phyloP scores from a whole-genome alignment of 257 asterid species.

The Rubia yunnanensis region DNA sequence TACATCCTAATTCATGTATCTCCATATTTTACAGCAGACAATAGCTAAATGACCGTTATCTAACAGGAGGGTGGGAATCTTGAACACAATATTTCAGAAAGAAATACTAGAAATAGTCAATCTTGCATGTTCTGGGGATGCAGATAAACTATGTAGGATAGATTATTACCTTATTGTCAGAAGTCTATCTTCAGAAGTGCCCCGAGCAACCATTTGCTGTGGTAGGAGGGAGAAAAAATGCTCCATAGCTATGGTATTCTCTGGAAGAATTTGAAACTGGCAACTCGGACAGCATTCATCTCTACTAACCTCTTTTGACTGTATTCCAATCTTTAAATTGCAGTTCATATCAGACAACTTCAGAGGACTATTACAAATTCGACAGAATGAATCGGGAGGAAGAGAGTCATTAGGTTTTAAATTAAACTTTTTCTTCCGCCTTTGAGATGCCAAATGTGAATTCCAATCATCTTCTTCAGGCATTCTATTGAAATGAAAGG shows the following conservation, averaged over 20 bases:
- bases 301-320: slow-evolving; percentile 15
- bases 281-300: slow-evolving; percentile 62
- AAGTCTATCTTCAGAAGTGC: slow-evolving; percentile 17
- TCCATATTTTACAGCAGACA: neutral
- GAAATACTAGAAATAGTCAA: neutral
- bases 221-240: slow-evolving; percentile 61
- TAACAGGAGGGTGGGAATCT: neutral
- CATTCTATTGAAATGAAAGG: slow-evolving; percentile 66
- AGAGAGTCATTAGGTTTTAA: slow-evolving; percentile 48
- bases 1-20: neutral
- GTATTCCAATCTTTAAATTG: slow-evolving; percentile 24
- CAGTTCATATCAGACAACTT: slow-evolving; percentile 28
- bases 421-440: slow-evolving; percentile 86
- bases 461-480: slow-evolving; percentile 45
- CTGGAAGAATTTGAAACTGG: slow-evolving; percentile 82
- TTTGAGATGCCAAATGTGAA: slow-evolving; percentile 47
- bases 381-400: slow-evolving; percentile 64
- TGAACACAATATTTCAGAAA: neutral
- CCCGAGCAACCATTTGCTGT: slow-evolving; percentile 27
- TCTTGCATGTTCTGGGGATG: neutral
- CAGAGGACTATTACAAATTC: slow-evolving; percentile 74
- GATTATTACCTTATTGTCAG: slow-evolving; percentile 37
- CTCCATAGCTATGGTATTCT: slow-evolving; percentile 45
- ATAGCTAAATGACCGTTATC: neutral
- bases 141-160: neutral